phyloP scores from a whole-genome alignment of 108 stramenopile species.

The Stephanodiscus minutulus region DNA sequence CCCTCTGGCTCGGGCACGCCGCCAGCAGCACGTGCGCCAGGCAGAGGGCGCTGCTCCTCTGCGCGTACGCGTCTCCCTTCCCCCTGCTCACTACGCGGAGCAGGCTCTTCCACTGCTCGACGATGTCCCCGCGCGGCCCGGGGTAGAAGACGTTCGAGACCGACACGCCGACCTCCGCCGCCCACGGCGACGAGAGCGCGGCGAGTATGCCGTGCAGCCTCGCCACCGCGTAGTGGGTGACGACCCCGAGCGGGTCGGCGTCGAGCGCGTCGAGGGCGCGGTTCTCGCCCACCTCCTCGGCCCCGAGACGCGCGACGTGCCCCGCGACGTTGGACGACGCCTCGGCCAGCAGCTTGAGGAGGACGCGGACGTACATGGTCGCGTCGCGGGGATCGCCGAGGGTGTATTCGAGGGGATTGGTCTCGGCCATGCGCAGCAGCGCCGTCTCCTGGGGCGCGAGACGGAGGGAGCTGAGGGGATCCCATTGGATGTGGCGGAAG shows the following conservation, averaged over 20 bases:
- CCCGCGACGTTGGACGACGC: conserved; percentile 71
- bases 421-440: conserved; percentile 87
- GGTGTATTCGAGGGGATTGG: conserved; percentile 89
- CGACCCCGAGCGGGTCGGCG: conserved; percentile 81
- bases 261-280: conserved; percentile 69
- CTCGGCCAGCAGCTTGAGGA: conserved; percentile 84
- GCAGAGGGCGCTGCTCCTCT: conserved; percentile 76
- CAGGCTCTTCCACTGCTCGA: conserved; percentile 88
- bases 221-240: conserved; percentile 82
- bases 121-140: conserved; percentile 78
- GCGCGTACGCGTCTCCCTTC: conserved; percentile 80
- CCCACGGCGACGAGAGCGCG: conserved; percentile 53
- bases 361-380: conserved; percentile 88
- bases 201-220: conserved; percentile 73
- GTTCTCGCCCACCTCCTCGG: conserved; percentile 57
- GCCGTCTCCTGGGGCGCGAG: conserved; percentile 89
- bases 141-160: conserved; percentile 83
- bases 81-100: conserved; percentile 84
- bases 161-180: conserved; percentile 67
- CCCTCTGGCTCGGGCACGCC: conserved; percentile 80
- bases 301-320: conserved; percentile 39
- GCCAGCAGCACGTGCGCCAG: conserved; percentile 75
- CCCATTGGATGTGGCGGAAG: conserved; percentile 69
- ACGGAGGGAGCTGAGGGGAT: conserved; percentile 76
- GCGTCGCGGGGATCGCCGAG: conserved; percentile 87